These are phyloP conservation scores for Calonectria honghensis DNA, from an alignment of 2,329 filamentous ascomycete species.

Conservation along the genomic window DNA sequence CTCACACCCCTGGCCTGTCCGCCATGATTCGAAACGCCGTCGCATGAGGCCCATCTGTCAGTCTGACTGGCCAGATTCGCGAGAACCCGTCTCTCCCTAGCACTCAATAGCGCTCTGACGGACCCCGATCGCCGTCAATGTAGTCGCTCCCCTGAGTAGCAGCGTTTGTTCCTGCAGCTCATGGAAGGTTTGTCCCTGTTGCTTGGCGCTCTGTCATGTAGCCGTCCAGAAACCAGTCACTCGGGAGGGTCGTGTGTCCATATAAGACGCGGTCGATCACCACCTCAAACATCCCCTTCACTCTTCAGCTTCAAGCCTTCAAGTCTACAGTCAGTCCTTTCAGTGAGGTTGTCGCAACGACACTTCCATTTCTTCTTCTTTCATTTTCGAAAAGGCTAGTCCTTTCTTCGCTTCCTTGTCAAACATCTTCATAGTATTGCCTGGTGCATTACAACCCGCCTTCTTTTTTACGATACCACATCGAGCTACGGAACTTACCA, in stretches of 20 bases:
- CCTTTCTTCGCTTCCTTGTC: slow-evolving; percentile 49
- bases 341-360: slow-evolving; percentile 55
- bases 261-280: slow-evolving; percentile 51
- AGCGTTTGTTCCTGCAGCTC: slow-evolving; percentile 49
- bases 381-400: slow-evolving; percentile 53
- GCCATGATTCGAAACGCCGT: slow-evolving; percentile 63
- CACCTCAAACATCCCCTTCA: slow-evolving; percentile 39
- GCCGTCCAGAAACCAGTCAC: slow-evolving; percentile 46
- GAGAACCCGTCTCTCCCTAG: slow-evolving; percentile 57
- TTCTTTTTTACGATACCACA: slow-evolving; percentile 50
- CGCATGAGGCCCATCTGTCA: slow-evolving; percentile 45
- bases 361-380: slow-evolving; percentile 56
- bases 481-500: slow-evolving; percentile 48
- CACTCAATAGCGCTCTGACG: slow-evolving; percentile 47
- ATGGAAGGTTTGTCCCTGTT: slow-evolving; percentile 36
- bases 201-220: slow-evolving; percentile 35
- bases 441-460: slow-evolving; percentile 54
- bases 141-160: slow-evolving; percentile 26
- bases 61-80: slow-evolving; percentile 51
- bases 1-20: slow-evolving; percentile 58
- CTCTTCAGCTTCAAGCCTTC: slow-evolving; percentile 54
- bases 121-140: slow-evolving; percentile 46
- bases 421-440: slow-evolving; percentile 50
- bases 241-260: slow-evolving; percentile 42
- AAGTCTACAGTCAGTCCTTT: slow-evolving; percentile 55